Conservation (phyloP, 257 asterid genomes). For the Jaltomata sinuosa region DNA sequence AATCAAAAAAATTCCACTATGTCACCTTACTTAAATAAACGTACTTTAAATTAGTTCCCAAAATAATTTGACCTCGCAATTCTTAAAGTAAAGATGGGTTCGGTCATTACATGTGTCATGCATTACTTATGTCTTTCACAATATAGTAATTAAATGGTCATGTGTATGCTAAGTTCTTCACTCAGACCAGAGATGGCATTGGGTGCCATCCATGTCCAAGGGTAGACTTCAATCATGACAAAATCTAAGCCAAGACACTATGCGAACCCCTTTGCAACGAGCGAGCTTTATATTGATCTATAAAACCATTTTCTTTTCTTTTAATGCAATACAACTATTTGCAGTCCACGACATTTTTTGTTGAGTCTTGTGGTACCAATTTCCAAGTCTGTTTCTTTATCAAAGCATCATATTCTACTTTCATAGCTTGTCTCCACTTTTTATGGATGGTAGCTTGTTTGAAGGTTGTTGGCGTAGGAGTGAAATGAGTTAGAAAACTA, state of each 20-base stretch:
- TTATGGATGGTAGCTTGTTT: neutral
- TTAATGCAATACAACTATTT: neutral
- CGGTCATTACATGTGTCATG: too few relatives aligned
- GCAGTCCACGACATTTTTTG: neutral
- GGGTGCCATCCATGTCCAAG: too few relatives aligned
- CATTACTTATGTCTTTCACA: too few relatives aligned
- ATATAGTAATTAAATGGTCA: too few relatives aligned
- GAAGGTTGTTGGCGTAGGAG: neutral
- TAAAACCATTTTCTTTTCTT: neutral
- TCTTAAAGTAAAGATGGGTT: too few relatives aligned
- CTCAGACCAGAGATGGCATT: too few relatives aligned
- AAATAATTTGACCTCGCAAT: too few relatives aligned
- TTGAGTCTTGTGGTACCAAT: neutral
- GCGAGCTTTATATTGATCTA: neutral
- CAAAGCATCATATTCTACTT: neutral
- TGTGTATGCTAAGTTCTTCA: too few relatives aligned
- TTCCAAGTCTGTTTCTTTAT: neutral
- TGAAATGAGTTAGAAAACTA: neutral
- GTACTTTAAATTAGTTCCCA: too few relatives aligned
- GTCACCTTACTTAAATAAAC: too few relatives aligned
- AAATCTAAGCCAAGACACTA: neutral
- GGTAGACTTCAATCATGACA: too few relatives aligned
- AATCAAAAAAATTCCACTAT: too few relatives aligned
- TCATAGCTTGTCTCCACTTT: neutral
- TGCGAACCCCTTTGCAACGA: neutral